A percentile compares a stretch with the other conserved stretches of the same genome.
Conservation (phyloP, 257 asterid genomes). For the Petunia secreta region DNA sequence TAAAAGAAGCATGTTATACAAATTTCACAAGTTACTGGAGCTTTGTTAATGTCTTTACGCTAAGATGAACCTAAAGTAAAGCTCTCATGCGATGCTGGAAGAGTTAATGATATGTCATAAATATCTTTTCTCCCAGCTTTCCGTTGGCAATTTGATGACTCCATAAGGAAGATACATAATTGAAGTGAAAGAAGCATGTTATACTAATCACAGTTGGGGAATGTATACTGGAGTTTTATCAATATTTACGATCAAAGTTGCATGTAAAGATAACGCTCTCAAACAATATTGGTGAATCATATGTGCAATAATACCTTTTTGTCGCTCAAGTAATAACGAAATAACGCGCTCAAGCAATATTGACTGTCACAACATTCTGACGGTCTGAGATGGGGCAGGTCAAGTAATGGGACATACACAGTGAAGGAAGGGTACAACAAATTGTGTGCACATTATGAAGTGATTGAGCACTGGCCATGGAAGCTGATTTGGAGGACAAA, state of each 20-base stretch:
- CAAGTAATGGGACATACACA: no score
- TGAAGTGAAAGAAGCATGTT: neutral
- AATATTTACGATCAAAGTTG: neutral
- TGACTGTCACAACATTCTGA: no score
- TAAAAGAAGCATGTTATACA: neutral
- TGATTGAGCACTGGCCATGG: no score
- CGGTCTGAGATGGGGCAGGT: no score
- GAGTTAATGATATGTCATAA: neutral
- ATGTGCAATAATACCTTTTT: neutral
- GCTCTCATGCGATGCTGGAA: neutral
- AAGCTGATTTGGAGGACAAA: no score
- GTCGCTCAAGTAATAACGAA: no score
- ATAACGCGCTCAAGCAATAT: no score
- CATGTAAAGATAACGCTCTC: slow-evolving; percentile 7
- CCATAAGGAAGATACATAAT: no score
- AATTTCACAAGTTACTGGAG: neutral
- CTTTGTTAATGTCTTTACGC: neutral
- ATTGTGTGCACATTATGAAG: no score
- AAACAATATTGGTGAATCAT: slow-evolving; percentile 1
- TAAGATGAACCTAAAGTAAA: neutral
- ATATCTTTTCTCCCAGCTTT: no score
- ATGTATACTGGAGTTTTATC: slow-evolving; percentile 12
- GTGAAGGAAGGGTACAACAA: no score
- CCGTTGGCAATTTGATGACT: no score
- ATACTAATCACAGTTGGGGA: neutral